Conservation (phyloP, 495 filamentous ascomycete genomes). For the Penicillium manginii region DNA sequence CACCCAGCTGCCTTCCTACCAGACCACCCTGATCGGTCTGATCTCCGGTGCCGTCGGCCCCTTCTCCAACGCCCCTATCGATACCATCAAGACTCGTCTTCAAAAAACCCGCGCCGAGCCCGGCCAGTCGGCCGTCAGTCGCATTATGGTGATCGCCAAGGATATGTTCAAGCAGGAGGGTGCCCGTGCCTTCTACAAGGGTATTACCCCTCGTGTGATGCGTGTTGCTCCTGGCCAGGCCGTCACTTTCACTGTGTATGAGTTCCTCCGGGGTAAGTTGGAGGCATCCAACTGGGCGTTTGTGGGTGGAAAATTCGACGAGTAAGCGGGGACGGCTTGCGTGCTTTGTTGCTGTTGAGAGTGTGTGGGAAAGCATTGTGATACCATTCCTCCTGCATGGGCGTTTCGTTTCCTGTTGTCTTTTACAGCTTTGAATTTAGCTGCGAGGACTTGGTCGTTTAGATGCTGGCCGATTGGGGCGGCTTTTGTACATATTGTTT, state of each 20-base stretch:
- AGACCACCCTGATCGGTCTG: conserved; percentile 89
- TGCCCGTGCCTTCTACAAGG: conserved; percentile 94
- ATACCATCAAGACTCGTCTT: conserved; percentile 97
- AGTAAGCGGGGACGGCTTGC: conserved; percentile 50
- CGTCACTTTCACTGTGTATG: conserved; percentile 97
- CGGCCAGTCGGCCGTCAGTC: conserved; percentile 75
- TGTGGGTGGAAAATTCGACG: conserved; percentile 71
- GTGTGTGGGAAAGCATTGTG: conserved; percentile 30
- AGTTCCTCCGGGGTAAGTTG: conserved; percentile 82
- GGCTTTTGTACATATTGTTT: conserved; percentile 31
- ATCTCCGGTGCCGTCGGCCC: conserved; percentile 94
- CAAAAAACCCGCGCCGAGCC: conserved; percentile 85
- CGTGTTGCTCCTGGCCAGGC: conserved; percentile 96
- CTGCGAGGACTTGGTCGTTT: conserved; percentile 10
- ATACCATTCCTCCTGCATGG: conserved; percentile 33
- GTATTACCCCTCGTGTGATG: conserved; percentile 97
- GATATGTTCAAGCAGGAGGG: conserved; percentile 99
- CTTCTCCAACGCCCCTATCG: conserved; percentile 94
- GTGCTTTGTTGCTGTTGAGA: conserved; percentile 1
- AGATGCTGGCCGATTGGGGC: conserved; percentile 20
- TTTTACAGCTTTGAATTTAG: conserved; percentile 7
- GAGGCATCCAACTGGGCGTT: conserved; percentile 71
- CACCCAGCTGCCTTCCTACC: conserved; percentile 75
- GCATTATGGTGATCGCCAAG: conserved; percentile 76
- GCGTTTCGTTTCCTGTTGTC: conserved; percentile 30